These are phyloP conservation scores for Flaveria trinervia DNA, from an alignment of 129 eudicot genomes.

Conservation along the genomic window DNA sequence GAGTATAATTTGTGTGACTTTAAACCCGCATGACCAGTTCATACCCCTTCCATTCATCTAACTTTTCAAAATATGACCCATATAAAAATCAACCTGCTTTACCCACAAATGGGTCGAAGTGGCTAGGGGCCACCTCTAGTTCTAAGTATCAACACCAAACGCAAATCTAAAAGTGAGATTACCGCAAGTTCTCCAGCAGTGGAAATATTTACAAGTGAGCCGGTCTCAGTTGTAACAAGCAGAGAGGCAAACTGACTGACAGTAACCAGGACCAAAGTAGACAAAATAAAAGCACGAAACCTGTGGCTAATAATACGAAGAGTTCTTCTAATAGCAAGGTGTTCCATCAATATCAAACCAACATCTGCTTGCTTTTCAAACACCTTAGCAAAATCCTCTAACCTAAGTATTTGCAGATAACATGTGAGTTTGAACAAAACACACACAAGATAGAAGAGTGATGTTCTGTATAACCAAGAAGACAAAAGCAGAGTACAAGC, in stretches of 20 bases:
- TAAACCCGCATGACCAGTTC: neutral
- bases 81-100: neutral
- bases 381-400: constrained; percentile 75
- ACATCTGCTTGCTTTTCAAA: constrained; percentile 75
- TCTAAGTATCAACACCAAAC: neutral
- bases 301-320: constrained; percentile 87
- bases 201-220: constrained; percentile 52
- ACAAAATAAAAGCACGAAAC: constrained; percentile 71
- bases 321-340: constrained; percentile 70
- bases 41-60: neutral
- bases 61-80: neutral
- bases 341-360: constrained; percentile 59
- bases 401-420: constrained; percentile 71
- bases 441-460: constrained; percentile 73
- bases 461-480: constrained; percentile 86
- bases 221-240: constrained; percentile 66
- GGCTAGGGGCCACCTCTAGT: neutral
- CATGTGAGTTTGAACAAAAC: constrained; percentile 76
- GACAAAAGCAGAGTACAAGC: constrained; percentile 58
- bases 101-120: constrained; percentile 1
- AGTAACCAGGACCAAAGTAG: constrained; percentile 65
- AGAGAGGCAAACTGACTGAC: constrained; percentile 76
- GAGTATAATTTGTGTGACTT: neutral
- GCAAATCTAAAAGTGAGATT: constrained; percentile 13
- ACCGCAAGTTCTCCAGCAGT: constrained; percentile 95